Evolutionary conservation across 164 flowering plant species (phyloP), one percentile per base, ranked within the genome.

Genomic region (Paratinospora sagittata): DNA sequence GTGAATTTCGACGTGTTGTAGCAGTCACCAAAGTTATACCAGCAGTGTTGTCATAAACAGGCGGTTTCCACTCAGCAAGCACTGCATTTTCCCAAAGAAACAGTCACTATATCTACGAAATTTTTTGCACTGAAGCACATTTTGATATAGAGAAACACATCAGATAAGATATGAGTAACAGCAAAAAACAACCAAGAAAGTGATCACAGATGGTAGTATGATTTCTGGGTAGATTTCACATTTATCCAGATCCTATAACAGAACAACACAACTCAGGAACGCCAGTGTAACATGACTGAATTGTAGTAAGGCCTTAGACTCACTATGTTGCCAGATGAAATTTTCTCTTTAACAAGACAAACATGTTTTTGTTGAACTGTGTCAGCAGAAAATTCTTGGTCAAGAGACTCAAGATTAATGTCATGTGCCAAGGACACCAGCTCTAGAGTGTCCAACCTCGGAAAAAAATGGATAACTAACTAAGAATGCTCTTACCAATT

Each of bases 41-140:
- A 61, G 70, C 74, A 14, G 80, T 75, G 69, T 93, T 93, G 75
- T 96, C 98, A 84, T 91, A 93, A 45, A 91, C 95, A 24, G 98
- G 97, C 24, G 97, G 99, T 79, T 96, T 96, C 99, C 98, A 92
- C 74, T 96, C 99, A 70, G 99, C 83, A 79, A 95, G 96, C 74
- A 95, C 99, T 95, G 88, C 76, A 78, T 49, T 66, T 57, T 30
- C 19, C 37, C 14, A 60, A 70, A 55, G 24, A 64, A 67, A 26
- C 6, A 66, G 12, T 24, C 2, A 67, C 21, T 47, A 17, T 4
- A 49, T 49, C 19, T 9, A 21, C 0, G 26, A 58, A 36, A 36
- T 3, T 24, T 27, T 27, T 11, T 12, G 23, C 58, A 5, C 19
- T 11, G 58, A 52, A 52, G 2, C 58, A n/a, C 19, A 52, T 6